These are phyloP conservation scores for Parasitella parasitica DNA, from an alignment of 371 early-diverging fungal genomes.

Conservation along the genomic window DNA sequence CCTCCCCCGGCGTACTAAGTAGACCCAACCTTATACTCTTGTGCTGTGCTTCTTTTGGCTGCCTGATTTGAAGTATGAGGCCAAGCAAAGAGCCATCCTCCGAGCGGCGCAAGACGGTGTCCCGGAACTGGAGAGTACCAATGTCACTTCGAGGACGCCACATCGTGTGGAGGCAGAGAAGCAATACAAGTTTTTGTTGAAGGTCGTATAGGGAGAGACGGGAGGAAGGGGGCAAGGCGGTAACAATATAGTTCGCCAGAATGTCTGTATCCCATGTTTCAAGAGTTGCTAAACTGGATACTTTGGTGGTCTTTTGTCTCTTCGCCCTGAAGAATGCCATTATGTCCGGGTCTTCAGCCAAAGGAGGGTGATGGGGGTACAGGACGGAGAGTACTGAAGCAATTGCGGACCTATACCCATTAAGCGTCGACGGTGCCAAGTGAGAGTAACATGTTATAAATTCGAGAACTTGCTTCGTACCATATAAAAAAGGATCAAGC, in stretches of 20 bases:
- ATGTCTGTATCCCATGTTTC: constrained; percentile 12
- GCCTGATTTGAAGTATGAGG: no score
- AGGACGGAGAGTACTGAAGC: constrained; percentile 2
- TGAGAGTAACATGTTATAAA: not conserved
- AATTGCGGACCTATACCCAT: constrained; percentile 3
- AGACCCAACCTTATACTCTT: no score
- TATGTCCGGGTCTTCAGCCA: not conserved
- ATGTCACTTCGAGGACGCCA: constrained; percentile 23
- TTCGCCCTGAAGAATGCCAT: constrained; percentile 5
- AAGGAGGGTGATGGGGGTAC: not conserved
- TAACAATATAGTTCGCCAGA: not conserved
- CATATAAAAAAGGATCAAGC: not conserved
- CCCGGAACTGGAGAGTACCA: constrained; percentile 12
- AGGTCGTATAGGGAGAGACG: not conserved
- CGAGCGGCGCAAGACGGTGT: no score
- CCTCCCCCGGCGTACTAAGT: no score
- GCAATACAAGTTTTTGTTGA: constrained; percentile 14
- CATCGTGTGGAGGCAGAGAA: constrained; percentile 14
- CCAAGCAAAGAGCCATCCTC: no score
- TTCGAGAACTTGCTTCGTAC: not conserved
- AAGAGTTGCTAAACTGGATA: not conserved
- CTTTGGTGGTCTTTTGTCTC: not conserved
- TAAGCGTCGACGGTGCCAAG: not conserved
- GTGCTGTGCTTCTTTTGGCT: no score
- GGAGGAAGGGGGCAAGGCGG: not conserved